A percentile compares a stretch with the other conserved stretches of the same genome.
These are phyloP conservation scores for Trichoderma erinaceum DNA, from an alignment of 495 filamentous ascomycete genomes.

Conservation along the genomic window DNA sequence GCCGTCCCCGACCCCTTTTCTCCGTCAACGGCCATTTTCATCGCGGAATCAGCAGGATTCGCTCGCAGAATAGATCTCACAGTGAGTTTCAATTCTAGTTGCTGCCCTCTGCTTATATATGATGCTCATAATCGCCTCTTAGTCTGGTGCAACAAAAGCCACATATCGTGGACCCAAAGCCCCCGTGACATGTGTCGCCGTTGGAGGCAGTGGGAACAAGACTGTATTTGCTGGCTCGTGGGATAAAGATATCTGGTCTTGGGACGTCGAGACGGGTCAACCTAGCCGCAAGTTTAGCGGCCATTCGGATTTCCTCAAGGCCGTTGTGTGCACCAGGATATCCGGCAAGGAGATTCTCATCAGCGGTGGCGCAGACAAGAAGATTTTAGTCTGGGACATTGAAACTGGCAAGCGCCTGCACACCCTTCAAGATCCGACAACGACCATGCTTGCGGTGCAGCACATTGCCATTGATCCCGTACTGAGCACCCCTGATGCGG, in stretches of 20 bases:
- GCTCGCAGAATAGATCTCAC: constrained; percentile 66
- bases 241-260: constrained; percentile 88
- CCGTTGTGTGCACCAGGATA: constrained; percentile 52
- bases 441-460: constrained; percentile 72
- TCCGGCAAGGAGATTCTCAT: constrained; percentile 61
- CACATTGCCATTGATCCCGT: constrained; percentile 66
- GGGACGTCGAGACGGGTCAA: constrained; percentile 54
- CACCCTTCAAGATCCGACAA: constrained; percentile 56
- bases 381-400: constrained; percentile 78
- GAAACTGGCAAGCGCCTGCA: constrained; percentile 59
- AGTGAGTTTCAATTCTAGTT: constrained; percentile 48
- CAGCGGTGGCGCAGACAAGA: constrained; percentile 79
- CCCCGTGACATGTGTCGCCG: constrained; percentile 70
- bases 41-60: constrained; percentile 77
- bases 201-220: constrained; percentile 47
- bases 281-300: constrained; percentile 58
- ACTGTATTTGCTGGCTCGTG: constrained; percentile 82
- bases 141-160: constrained; percentile 32
- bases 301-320: constrained; percentile 88
- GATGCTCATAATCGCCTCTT: background rate
- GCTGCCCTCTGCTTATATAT: background rate
- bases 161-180: constrained; percentile 69
- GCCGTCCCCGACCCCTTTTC: constrained; percentile 61
- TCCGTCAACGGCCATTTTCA: constrained; percentile 52
- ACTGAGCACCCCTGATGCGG: constrained; percentile 38